Evolutionary conservation across 345 rosid species (phyloP).

Genomic region (Abelmoschus esculentus): DNA sequence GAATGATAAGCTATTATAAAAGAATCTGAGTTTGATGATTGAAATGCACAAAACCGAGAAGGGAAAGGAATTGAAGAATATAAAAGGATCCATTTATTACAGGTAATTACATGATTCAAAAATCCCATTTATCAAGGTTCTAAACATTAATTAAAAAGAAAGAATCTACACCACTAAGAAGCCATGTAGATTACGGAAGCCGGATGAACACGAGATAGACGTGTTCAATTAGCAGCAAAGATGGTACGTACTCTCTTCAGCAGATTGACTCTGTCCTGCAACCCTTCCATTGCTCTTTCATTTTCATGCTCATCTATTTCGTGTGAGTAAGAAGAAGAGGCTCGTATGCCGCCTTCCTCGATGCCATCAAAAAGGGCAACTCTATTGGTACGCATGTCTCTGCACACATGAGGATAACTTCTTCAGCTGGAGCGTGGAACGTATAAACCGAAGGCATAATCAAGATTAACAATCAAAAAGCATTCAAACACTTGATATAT

Average conservation of each 20-base stretch:
- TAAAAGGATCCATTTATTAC: background rate
- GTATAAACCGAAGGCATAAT: background rate
- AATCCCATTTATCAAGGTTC: slow-evolving; percentile 1
- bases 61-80: background rate
- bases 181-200: background rate
- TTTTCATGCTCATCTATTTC: slow-evolving; percentile 94
- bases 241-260: slow-evolving; percentile 67
- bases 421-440: too few relatives aligned
- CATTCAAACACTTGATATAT: background rate
- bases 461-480: background rate
- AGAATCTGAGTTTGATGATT: background rate
- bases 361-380: slow-evolving; percentile 81
- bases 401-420: slow-evolving; percentile 17
- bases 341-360: slow-evolving; percentile 95
- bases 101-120: background rate
- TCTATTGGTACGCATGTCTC: slow-evolving; percentile 68
- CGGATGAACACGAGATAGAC: too few relatives aligned
- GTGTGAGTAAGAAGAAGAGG: slow-evolving; percentile 75
- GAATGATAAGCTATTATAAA: background rate
- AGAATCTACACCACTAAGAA: background rate
- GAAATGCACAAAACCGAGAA: background rate
- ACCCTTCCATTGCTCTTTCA: slow-evolving; percentile 84
- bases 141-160: background rate
- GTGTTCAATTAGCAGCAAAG: background rate
- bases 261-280: slow-evolving; percentile 82